phyloP scores from a whole-genome alignment of 1,284 basidiomycete species.

The Leccinum subatratum region DNA sequence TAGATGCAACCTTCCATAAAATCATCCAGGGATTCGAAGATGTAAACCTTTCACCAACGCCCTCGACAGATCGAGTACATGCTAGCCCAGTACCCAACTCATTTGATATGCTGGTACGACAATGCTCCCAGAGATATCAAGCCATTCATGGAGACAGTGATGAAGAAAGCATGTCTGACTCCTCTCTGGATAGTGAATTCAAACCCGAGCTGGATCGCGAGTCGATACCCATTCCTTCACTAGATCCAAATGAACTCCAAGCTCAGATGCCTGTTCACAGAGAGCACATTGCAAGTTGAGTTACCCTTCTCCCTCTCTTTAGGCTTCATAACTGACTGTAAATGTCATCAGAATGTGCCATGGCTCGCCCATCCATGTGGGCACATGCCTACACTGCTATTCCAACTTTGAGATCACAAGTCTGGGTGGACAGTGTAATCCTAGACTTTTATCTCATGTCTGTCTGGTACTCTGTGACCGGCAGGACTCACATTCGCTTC shows the following conservation, averaged over 20 bases:
- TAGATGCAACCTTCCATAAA: no score
- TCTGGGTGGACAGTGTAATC: background rate
- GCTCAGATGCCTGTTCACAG: background rate
- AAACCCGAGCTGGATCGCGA: background rate
- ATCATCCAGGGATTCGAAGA: no score
- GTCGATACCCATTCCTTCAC: background rate
- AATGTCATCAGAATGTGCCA: background rate
- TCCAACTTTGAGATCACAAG: background rate
- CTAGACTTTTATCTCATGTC: slow-evolving; percentile 1
- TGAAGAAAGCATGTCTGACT: background rate
- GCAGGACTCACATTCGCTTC: background rate
- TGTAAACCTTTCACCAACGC: background rate
- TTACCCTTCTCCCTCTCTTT: no score
- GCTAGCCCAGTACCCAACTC: background rate
- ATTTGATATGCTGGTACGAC: background rate
- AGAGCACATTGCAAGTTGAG: slow-evolving; percentile 1
- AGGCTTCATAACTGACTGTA: background rate
- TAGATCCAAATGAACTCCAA: background rate
- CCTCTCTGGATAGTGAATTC: background rate
- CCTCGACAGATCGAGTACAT: background rate
- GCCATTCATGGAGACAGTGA: background rate
- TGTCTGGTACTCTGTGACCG: background rate
- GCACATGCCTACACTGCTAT: background rate
- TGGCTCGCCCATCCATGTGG: slow-evolving; percentile 2
- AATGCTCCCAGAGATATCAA: background rate